Conservation (phyloP, 306 rosid species). For the Mimosa bimucronata region DNA sequence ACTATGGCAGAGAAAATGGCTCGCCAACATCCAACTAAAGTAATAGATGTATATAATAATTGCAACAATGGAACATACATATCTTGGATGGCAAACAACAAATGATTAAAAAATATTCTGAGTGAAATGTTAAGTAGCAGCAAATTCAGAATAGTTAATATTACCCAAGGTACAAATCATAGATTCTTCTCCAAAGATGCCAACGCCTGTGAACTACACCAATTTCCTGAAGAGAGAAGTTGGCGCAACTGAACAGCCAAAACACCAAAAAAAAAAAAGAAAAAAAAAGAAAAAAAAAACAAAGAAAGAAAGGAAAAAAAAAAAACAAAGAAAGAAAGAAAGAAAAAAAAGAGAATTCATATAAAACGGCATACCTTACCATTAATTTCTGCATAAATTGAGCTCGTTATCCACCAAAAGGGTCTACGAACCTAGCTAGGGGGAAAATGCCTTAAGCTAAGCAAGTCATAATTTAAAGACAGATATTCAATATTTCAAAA, state of each 20-base stretch:
- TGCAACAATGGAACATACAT: constrained; percentile 8
- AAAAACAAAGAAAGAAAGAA: constrained; percentile 6
- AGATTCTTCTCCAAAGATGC: constrained; percentile 97
- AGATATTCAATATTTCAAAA: constrained; percentile 9
- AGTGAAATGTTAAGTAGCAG: constrained; percentile 17
- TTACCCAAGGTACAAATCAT: constrained; percentile 97
- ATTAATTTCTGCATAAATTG: constrained; percentile 89
- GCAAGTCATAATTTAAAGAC: constrained; percentile 25
- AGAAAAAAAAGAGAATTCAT: constrained; percentile 21
- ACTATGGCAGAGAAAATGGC: background rate
- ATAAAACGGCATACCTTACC: constrained; percentile 74
- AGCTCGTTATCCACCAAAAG: constrained; percentile 99
- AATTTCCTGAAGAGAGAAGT: constrained; percentile 67
- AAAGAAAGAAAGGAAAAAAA: too few species aligned
- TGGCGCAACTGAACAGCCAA: constrained; percentile 39
- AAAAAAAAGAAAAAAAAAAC: constrained; percentile 8
- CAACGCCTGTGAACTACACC: constrained; percentile 97
- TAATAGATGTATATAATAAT: background rate
- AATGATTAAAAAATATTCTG: constrained; percentile 19
- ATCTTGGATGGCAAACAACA: constrained; percentile 14
- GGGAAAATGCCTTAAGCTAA: constrained; percentile 38
- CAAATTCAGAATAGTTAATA: constrained; percentile 31
- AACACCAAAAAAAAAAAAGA: constrained; percentile 27
- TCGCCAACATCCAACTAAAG: background rate
- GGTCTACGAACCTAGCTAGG: constrained; percentile 84